A percentile compares a stretch with the other conserved stretches of the same genome.
Conservation (phyloP, 768 basidiomycete genomes). For the Suillus sp. region DNA sequence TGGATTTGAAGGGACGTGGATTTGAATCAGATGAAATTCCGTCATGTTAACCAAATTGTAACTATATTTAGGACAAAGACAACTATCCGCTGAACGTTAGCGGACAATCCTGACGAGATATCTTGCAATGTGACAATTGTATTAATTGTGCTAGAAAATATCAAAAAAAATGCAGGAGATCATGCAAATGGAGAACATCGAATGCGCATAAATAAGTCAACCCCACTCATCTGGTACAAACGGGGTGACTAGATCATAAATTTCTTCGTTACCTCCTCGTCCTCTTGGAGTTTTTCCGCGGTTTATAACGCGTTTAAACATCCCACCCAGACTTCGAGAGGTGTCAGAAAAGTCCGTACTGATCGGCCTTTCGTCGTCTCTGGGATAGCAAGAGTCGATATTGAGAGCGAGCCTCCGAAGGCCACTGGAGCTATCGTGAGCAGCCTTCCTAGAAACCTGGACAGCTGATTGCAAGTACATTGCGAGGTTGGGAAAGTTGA, state of each 20-base stretch:
- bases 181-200: background rate
- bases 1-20: background rate
- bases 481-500: constrained; percentile 74
- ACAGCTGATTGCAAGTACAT: constrained; percentile 73
- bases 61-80: constrained; percentile 5
- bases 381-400: constrained; percentile 68
- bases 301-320: constrained; percentile 65
- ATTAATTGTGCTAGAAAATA: background rate
- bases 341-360: constrained; percentile 38
- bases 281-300: constrained; percentile 47
- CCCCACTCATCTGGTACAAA: constrained; percentile 80
- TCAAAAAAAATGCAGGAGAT: background rate
- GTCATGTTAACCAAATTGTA: background rate
- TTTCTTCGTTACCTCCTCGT: constrained; percentile 70
- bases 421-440: constrained; percentile 60
- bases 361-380: constrained; percentile 30
- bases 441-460: constrained; percentile 64
- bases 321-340: constrained; percentile 45
- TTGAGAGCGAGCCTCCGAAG: constrained; percentile 69
- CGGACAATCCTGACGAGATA: background rate
- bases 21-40: background rate
- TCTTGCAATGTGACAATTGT: background rate
- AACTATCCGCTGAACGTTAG: background rate
- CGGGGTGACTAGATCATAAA: constrained; percentile 80
- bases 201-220: constrained; percentile 27